Conservation (phyloP, 257 asterid genomes). For the Solanum acaule region DNA sequence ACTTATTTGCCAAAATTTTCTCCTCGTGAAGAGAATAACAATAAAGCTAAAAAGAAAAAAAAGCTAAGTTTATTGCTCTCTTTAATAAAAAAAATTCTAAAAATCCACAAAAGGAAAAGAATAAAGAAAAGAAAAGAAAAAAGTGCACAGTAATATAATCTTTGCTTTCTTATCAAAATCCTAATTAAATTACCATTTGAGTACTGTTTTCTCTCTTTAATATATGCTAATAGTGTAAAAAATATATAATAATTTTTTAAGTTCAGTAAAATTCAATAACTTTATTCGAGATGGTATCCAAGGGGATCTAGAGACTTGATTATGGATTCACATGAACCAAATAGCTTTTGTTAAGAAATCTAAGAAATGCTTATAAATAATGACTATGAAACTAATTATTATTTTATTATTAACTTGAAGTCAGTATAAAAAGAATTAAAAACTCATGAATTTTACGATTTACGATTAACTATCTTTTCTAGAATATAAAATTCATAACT, state of each 20-base stretch:
- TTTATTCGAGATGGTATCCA: background rate
- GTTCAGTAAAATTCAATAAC: background rate
- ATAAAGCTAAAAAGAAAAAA: slow-evolving; percentile 8
- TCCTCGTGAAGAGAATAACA: slow-evolving; percentile 57
- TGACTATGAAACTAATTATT: background rate
- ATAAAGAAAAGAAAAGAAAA: background rate
- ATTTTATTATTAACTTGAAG: background rate
- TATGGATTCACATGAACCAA: background rate
- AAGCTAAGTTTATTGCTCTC: slow-evolving; percentile 11
- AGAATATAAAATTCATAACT: background rate
- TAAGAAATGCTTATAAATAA: background rate
- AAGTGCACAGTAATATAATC: background rate
- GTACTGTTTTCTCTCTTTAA: background rate
- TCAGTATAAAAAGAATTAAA: background rate
- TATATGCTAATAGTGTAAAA: background rate
- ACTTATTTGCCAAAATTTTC: slow-evolving; percentile 15
- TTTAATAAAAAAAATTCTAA: slow-evolving; percentile 16
- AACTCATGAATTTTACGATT: too few relatives aligned
- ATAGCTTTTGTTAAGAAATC: background rate
- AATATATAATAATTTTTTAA: background rate
- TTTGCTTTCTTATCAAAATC: slow-evolving; percentile 15
- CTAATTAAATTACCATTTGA: background rate
- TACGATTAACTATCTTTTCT: background rate
- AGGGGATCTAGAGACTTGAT: background rate
- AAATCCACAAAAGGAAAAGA: slow-evolving; percentile 16